These are phyloP conservation scores for Chimonanthus salicifolius DNA, from an alignment of 164 flowering plant genomes.

Conservation along the genomic window DNA sequence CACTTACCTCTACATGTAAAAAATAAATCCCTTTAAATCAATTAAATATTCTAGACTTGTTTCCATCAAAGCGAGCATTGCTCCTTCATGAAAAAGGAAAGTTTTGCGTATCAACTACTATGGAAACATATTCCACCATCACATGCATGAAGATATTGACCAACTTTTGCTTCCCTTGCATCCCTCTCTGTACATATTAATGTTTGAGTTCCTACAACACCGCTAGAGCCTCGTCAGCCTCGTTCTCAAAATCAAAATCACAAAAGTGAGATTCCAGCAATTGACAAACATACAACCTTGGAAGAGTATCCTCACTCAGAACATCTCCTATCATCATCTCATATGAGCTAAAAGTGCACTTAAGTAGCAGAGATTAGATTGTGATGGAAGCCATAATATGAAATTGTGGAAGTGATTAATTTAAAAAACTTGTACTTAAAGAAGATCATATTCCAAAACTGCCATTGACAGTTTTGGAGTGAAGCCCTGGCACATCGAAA, in stretches of 20 bases:
- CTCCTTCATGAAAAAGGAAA: neutral
- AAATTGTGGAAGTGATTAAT: no score
- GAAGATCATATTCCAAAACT: no score
- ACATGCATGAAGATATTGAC: neutral
- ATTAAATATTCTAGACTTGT: neutral
- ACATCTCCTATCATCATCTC: neutral
- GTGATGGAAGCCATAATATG: no score
- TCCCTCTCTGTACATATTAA: neutral
- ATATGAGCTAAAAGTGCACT: no score
- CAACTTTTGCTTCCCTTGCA: neutral
- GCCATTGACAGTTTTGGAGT: no score
- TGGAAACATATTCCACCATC: neutral
- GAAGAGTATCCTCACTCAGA: neutral
- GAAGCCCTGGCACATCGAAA: no score
- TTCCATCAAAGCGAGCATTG: neutral
- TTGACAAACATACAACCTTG: neutral
- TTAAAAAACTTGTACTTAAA: no score
- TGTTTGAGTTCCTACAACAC: neutral
- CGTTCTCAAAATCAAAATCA: neutral
- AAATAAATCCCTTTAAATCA: neutral
- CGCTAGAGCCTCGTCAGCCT: neutral
- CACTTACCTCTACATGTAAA: neutral
- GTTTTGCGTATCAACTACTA: neutral
- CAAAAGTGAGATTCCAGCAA: neutral
- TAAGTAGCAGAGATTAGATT: no score